Conservation (phyloP, 257 asterid species). For the Penstemon eatonii region DNA sequence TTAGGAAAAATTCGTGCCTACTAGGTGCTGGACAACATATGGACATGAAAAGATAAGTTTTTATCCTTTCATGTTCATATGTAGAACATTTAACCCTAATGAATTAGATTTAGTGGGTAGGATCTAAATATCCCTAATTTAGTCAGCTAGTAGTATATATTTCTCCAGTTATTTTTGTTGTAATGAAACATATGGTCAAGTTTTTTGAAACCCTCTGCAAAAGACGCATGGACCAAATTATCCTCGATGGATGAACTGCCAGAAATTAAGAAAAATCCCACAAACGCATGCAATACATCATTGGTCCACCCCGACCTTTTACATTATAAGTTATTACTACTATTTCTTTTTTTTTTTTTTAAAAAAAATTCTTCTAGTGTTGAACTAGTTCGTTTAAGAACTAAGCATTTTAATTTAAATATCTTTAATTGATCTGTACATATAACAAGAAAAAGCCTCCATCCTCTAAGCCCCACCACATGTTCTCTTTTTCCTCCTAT, state of each 20-base stretch:
- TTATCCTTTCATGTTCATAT: no score
- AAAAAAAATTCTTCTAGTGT: no score
- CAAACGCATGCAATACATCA: conserved; percentile 6
- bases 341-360: neutral
- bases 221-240: no score
- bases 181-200: neutral
- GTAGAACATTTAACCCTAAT: no score
- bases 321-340: neutral
- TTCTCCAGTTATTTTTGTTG: neutral
- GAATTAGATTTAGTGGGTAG: no score
- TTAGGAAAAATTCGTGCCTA: no score
- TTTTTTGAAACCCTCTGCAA: no score
- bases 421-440: neutral
- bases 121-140: neutral
- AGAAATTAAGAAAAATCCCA: neutral
- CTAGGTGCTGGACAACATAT: no score
- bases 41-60: no score
- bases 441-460: neutral
- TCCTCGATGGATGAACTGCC: neutral
- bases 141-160: neutral
- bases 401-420: neutral
- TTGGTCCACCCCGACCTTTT: neutral
- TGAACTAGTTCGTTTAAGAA: neutral
- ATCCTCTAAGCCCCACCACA: neutral
- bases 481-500: neutral